phyloP scores from a whole-genome alignment of 257 asterid genomes.

The Scutellaria galericulata region DNA sequence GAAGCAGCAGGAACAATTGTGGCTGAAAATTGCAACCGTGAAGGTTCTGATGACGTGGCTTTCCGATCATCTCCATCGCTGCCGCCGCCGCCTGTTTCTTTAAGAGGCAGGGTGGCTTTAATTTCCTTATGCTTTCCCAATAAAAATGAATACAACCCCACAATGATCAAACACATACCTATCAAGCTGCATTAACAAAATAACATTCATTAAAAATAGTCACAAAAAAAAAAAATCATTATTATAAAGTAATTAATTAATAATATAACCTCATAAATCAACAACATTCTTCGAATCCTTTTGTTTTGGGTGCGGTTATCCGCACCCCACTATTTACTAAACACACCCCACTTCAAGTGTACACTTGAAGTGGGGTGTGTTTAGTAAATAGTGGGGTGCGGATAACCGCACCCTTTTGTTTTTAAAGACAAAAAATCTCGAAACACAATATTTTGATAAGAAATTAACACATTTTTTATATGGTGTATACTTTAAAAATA shows the following conservation, averaged over 20 bases:
- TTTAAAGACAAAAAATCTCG: background rate
- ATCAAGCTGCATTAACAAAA: constrained; percentile 48
- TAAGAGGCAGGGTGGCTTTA: constrained; percentile 11
- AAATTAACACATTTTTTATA: too few species aligned
- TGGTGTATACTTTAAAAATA: too few species aligned
- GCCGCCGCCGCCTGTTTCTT: constrained; percentile 8
- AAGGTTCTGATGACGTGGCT: background rate
- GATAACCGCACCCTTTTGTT: too few species aligned
- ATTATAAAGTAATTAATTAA: too few species aligned
- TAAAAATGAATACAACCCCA: constrained; percentile 60
- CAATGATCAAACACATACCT: constrained; percentile 55
- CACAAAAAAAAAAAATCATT: background rate
- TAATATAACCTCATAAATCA: too few species aligned
- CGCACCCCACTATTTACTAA: too few species aligned
- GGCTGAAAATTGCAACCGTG: constrained; percentile 18
- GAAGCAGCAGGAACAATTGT: constrained; percentile 24
- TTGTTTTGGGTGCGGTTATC: too few species aligned
- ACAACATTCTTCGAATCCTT: too few species aligned
- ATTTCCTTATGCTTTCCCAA: constrained; percentile 53
- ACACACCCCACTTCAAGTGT: too few species aligned
- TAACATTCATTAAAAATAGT: background rate
- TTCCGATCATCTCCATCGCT: background rate
- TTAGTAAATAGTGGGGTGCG: too few species aligned
- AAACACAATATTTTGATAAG: too few species aligned
- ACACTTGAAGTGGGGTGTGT: too few species aligned